These are phyloP conservation scores for Closterium sp. DNA, from an alignment of 139 green algal species.

Conservation along the genomic window DNA sequence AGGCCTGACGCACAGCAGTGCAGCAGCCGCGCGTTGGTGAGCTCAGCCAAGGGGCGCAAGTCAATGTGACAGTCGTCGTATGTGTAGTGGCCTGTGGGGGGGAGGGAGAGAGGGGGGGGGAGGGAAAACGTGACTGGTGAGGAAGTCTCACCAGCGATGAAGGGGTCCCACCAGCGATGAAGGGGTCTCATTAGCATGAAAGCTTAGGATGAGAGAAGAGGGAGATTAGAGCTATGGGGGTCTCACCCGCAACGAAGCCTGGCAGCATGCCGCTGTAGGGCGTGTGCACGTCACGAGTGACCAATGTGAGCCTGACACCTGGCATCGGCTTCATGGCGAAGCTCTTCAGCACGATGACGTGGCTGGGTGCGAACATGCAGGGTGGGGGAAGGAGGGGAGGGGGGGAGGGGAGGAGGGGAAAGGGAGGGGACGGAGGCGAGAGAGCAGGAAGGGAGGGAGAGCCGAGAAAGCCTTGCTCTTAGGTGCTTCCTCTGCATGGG, in stretches of 20 bases:
- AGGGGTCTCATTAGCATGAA: too few species aligned
- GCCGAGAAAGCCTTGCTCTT: too few species aligned
- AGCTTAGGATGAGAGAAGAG: too few species aligned
- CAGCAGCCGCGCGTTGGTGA: constrained; percentile 74
- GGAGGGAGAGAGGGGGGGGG: too few species aligned
- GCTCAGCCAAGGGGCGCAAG: constrained; percentile 68
- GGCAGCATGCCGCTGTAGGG: constrained; percentile 98
- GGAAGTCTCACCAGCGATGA: too few species aligned
- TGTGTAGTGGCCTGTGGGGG: constrained; percentile 72
- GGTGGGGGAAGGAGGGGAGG: background rate
- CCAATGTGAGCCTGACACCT: constrained; percentile 81
- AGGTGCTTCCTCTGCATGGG: background rate
- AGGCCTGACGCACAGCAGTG: constrained; percentile 66
- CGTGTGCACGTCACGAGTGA: constrained; percentile 79
- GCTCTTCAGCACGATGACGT: constrained; percentile 59
- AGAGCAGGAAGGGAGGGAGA: too few species aligned
- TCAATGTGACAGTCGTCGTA: constrained; percentile 94
- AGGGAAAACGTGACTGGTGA: too few species aligned
- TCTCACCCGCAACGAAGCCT: constrained; percentile 72
- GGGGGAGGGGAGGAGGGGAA: background rate
- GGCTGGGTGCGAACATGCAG: constrained; percentile 32
- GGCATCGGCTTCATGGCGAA: constrained; percentile 59
- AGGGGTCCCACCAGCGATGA: too few species aligned
- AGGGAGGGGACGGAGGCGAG: background rate
- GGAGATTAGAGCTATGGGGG: too few species aligned